phyloP scores from a whole-genome alignment of 2,329 filamentous ascomycete genomes.

The Talaromyces sp. region DNA sequence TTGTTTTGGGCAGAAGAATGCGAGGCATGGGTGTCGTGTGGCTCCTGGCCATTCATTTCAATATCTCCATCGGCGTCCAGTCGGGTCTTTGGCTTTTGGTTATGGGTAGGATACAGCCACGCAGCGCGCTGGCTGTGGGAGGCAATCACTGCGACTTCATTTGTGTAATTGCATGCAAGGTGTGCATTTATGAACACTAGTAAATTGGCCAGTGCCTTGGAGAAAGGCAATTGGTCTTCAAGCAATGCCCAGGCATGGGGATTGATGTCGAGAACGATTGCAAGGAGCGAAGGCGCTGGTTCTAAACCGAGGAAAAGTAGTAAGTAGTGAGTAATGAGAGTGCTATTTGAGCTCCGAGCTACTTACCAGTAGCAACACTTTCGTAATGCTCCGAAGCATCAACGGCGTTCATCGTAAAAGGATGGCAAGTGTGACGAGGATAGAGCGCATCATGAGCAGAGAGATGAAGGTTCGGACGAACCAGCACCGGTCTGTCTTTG shows the following conservation, averaged over 20 bases:
- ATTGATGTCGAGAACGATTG: constrained; percentile 93
- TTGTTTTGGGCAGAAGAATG: constrained; percentile 57
- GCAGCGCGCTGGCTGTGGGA: constrained; percentile 80
- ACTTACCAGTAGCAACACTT: constrained; percentile 43
- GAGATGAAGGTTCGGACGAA: constrained; percentile 18
- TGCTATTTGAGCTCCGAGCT: background rate
- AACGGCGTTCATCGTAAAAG: constrained; percentile 59
- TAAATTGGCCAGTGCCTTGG: constrained; percentile 79
- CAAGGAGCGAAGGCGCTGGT: constrained; percentile 73
- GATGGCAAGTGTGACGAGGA: constrained; percentile 10
- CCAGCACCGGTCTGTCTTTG: constrained; percentile 17
- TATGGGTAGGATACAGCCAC: constrained; percentile 75
- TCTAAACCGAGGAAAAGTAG: constrained; percentile 33
- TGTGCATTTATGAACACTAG: constrained; percentile 97
- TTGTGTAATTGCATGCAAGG: constrained; percentile 86
- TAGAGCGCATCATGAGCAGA: constrained; percentile 18
- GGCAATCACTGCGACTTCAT: constrained; percentile 87
- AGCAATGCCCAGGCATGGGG: constrained; percentile 88
- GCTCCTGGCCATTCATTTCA: constrained; percentile 53
- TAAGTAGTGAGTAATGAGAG: background rate
- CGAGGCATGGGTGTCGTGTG: constrained; percentile 22
- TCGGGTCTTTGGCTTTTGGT: constrained; percentile 17
- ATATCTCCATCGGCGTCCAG: constrained; percentile 49
- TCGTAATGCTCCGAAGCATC: constrained; percentile 59
- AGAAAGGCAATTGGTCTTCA: constrained; percentile 69